A percentile compares a stretch with the other conserved stretches of the same genome.
phyloP scores from a whole-genome alignment of 108 stramenopile species.

The Skeletonema potamos region DNA sequence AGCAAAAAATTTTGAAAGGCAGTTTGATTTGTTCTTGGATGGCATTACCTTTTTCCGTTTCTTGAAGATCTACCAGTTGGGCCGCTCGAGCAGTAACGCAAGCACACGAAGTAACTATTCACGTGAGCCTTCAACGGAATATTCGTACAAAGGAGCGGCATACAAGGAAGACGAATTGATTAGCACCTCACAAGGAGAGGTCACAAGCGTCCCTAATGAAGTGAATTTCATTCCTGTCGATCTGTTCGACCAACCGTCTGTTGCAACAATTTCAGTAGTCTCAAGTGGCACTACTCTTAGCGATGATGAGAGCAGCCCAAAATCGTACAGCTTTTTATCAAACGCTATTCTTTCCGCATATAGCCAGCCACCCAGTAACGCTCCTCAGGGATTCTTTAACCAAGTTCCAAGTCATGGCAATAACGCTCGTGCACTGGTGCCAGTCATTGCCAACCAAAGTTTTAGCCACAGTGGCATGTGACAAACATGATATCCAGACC shows the following conservation, averaged over 20 bases:
- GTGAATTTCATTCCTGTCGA: background rate
- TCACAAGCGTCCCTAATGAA: background rate
- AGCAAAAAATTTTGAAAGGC: constrained; percentile 20
- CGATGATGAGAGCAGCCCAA: background rate
- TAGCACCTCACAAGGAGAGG: background rate
- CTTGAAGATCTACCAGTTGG: constrained; percentile 81
- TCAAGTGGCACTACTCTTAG: background rate
- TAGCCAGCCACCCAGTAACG: background rate
- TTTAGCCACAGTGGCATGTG: background rate
- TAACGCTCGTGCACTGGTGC: background rate
- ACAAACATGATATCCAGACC: background rate
- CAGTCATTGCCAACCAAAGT: background rate
- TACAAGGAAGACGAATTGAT: background rate
- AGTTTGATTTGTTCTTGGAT: constrained; percentile 81
- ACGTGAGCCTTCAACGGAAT: background rate
- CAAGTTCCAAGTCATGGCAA: background rate
- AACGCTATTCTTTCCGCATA: background rate
- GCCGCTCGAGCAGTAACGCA: constrained; percentile 8
- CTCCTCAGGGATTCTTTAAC: background rate
- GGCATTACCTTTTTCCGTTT: constrained; percentile 76
- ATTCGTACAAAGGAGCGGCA: background rate
- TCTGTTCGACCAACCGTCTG: background rate
- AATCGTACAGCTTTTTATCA: background rate
- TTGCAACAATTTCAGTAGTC: background rate
- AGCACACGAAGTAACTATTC: background rate